Evolutionary conservation across 306 rosid genomes (phyloP).

Genomic region (Prunus padus): DNA sequence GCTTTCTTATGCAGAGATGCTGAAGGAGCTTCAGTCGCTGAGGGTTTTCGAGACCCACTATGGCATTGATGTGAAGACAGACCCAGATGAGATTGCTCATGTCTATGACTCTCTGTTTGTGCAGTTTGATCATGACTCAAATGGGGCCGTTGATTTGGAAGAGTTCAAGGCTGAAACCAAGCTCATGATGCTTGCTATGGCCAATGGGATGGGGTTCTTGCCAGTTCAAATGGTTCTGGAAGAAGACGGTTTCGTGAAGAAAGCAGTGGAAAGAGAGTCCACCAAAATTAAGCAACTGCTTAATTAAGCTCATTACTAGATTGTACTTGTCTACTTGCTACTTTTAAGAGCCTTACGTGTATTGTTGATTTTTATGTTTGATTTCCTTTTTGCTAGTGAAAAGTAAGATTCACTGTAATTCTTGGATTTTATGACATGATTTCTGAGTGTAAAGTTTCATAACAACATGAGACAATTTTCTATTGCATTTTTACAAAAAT

Average conservation of each 20-base stretch:
- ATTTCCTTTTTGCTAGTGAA: neutral
- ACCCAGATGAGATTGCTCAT: slow-evolving; percentile 54
- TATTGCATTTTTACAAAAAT: neutral
- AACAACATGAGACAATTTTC: neutral
- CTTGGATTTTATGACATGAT: neutral
- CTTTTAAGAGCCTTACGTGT: neutral
- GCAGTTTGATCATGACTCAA: slow-evolving; percentile 59
- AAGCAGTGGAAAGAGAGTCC: slow-evolving; percentile 66
- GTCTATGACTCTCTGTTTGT: slow-evolving; percentile 55
- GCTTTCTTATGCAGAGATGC: slow-evolving; percentile 66
- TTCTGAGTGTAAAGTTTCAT: too few species aligned
- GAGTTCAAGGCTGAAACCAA: slow-evolving; percentile 70
- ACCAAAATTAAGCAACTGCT: slow-evolving; percentile 17
- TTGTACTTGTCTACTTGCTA: neutral
- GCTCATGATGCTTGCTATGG: slow-evolving; percentile 76
- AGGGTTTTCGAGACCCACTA: slow-evolving; percentile 65
- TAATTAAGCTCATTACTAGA: neutral
- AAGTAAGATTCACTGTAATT: neutral
- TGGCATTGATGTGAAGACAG: slow-evolving; percentile 59
- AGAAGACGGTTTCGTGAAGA: slow-evolving; percentile 57
- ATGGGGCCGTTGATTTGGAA: slow-evolving; percentile 58
- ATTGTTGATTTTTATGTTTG: neutral
- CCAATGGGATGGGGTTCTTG: slow-evolving; percentile 66
- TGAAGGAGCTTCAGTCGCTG: slow-evolving; percentile 61
- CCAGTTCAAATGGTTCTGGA: slow-evolving; percentile 72